Conservation (phyloP, 495 filamentous ascomycete genomes). For the Penicillium nucicola region DNA sequence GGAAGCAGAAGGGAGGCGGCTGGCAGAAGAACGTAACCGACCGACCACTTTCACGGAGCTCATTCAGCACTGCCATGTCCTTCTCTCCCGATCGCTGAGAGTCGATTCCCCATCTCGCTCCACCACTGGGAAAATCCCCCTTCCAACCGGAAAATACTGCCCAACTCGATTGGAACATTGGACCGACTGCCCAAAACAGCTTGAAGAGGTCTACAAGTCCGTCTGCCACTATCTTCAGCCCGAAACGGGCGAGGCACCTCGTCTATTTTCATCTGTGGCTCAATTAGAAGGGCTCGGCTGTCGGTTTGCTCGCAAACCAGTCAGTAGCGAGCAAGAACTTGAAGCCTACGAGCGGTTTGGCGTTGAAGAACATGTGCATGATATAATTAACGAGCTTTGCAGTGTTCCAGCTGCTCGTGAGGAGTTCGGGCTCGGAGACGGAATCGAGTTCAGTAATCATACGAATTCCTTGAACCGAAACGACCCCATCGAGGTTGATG, state of each 20-base stretch:
- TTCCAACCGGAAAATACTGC: constrained; percentile 30
- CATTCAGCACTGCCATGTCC: constrained; percentile 29
- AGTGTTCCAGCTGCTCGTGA: constrained; percentile 20
- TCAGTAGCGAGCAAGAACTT: constrained; percentile 33
- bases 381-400: constrained; percentile 25
- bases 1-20: too few species aligned
- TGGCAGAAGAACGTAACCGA: constrained; percentile 6
- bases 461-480: constrained; percentile 14
- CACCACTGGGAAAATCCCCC: constrained; percentile 27
- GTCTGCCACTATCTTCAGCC: constrained; percentile 24
- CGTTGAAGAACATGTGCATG: constrained; percentile 22
- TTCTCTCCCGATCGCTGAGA: constrained; percentile 25
- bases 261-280: constrained; percentile 17
- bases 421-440: constrained; percentile 24
- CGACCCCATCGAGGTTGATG: neutral
- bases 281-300: constrained; percentile 18
- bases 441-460: constrained; percentile 24
- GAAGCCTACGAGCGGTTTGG: constrained; percentile 27
- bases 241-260: constrained; percentile 6
- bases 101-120: constrained; percentile 24
- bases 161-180: constrained; percentile 23
- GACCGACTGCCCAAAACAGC: constrained; percentile 25
- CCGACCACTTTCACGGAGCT: constrained; percentile 36
- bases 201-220: constrained; percentile 25
- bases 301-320: constrained; percentile 9